Base-by-base conservation (phyloP, 2,329 filamentous ascomycete genomes). In the Proliferodiscus dingleyae region DNA sequence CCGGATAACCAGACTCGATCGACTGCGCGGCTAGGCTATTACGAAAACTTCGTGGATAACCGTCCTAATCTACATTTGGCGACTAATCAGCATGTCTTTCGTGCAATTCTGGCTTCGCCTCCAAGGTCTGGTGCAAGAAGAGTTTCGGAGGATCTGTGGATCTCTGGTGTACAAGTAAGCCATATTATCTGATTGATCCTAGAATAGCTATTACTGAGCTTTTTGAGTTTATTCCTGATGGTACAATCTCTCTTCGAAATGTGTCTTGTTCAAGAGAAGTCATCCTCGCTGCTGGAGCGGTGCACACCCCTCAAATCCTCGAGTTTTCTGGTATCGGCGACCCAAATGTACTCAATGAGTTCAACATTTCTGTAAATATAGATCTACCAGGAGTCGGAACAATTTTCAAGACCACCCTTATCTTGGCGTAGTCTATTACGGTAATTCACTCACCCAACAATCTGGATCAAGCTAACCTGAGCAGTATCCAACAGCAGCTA, bases 361-460 rank as follows among this genome's bases (percentile, higher is more conserved):
- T 74, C 55, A 60, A 66, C 32, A 80, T 83, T 46, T 63, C 68
- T 2, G 66, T 80, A 2, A 55, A 80, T 26, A 62, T 66, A 4
- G 71, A 84, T 56, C 68, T 81, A 1, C 80, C 79, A 0, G 81
- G 78, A 40, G 80, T 85, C 8, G 81, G 81, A 29, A 68, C 32
- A 81, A 82, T 63, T 66, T 82, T 3, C 70, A 76, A 58, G 77
- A 83, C 59, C 74, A 80, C 45, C 71, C 54, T 24, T 58, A 54
- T 32, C 45, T 56, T 16, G 55, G 55, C 28, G 54, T 52, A 3
- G 45, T 55, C 2, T 56, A 60, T 30, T 58, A 57, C 29, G 58
- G 56, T 56, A 43, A 36, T 50, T 33, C 10, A 2, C n/a, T 21
- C 21, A 15, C 13, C 16, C 11, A 8, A n/a, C 6, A 13, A 10